These are phyloP conservation scores for Ajuga reptans DNA, from an alignment of 305 asterid species.

Conservation along the genomic window DNA sequence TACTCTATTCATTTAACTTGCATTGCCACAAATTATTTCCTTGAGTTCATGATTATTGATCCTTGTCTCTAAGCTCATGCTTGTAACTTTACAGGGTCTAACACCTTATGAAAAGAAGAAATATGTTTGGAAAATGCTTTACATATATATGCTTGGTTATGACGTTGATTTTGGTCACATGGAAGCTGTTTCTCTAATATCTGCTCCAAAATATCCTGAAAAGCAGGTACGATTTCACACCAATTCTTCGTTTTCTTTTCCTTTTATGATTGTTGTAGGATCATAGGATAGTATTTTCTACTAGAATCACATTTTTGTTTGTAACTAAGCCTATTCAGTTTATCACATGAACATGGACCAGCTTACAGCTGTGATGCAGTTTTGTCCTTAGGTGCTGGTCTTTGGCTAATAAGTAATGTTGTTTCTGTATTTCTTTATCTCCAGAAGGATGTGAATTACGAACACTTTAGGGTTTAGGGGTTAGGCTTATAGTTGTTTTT, in stretches of 20 bases:
- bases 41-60: neutral
- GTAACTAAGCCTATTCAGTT: neutral
- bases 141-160: slow-evolving; percentile 95
- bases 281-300: neutral
- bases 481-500: too few relatives aligned
- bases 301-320: neutral
- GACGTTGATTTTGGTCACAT: slow-evolving; percentile 99
- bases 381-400: neutral
- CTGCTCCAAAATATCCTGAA: slow-evolving; percentile 99
- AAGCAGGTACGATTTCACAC: slow-evolving; percentile 58
- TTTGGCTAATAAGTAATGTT: neutral
- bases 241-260: neutral
- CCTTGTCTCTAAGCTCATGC: neutral
- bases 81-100: slow-evolving; percentile 55
- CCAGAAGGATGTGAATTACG: neutral
- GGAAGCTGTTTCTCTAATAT: slow-evolving; percentile 98
- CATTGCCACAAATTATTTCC: neutral
- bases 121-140: slow-evolving; percentile 99
- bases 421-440: neutral
- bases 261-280: neutral
- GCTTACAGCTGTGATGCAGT: neutral
- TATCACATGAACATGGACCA: neutral
- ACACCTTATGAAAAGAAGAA: slow-evolving; percentile 95
- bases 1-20: neutral
- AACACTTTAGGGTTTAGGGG: neutral